These are phyloP conservation scores for Trypanosoma mega DNA, from an alignment of 208 protist genomes.

Conservation along the genomic window DNA sequence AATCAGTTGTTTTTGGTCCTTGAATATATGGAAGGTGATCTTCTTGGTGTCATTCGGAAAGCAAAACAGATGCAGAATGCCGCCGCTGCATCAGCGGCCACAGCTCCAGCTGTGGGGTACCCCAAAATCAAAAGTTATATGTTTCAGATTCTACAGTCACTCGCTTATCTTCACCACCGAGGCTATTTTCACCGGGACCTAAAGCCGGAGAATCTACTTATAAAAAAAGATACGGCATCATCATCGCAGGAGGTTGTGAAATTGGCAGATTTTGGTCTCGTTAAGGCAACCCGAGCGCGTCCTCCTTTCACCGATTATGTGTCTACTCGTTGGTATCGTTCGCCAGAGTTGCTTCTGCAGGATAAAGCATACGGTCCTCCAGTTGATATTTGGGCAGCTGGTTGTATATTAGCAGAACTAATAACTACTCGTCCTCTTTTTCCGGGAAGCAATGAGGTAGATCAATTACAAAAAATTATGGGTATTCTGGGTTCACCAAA, in stretches of 20 bases:
- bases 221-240: slow-evolving; percentile 35
- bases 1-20: slow-evolving; percentile 98
- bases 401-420: slow-evolving; percentile 98
- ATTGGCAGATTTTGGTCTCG: slow-evolving; percentile 93
- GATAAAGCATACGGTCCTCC: slow-evolving; percentile 91
- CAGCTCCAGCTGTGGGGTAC: slow-evolving; percentile 75
- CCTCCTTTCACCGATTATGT: slow-evolving; percentile 95
- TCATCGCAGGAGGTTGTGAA: slow-evolving; percentile 86
- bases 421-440: slow-evolving; percentile 97
- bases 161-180: slow-evolving; percentile 95
- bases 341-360: slow-evolving; percentile 98
- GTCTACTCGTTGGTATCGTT: slow-evolving; percentile 98
- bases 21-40: slow-evolving; percentile 97
- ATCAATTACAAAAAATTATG: slow-evolving; percentile 85
- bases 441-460: slow-evolving; percentile 79
- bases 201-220: slow-evolving; percentile 98
- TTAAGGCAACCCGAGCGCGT: slow-evolving; percentile 52
- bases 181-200: slow-evolving; percentile 97
- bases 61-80: slow-evolving; percentile 66
- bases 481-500: slow-evolving; percentile 76
- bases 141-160: slow-evolving; percentile 91
- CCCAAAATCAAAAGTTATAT: slow-evolving; percentile 88
- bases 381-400: slow-evolving; percentile 95
- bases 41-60: slow-evolving; percentile 95
- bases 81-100: slow-evolving; percentile 18